Percentiles rank a stretch among this genome's conserved stretches.
Conservation (phyloP, 2,329 filamentous ascomycete genomes). For the Neonectria magnoliae region DNA sequence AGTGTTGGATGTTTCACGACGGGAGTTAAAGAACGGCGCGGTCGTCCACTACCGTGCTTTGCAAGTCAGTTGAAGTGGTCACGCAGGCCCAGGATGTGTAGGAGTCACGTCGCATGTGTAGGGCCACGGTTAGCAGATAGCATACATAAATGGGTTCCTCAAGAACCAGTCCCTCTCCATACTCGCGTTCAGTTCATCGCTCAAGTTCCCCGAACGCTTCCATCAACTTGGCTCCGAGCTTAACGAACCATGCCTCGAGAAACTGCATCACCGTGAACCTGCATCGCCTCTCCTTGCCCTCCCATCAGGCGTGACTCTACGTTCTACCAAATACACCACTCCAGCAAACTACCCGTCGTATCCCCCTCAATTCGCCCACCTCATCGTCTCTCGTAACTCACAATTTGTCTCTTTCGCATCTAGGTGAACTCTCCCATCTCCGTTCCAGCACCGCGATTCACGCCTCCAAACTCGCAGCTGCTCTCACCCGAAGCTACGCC, state of each 20-base stretch:
- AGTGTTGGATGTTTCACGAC: no score
- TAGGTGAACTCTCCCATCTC: not conserved
- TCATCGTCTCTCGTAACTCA: not conserved
- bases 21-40: no score
- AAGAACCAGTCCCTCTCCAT: no score
- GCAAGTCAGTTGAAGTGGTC: no score
- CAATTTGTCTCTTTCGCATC: not conserved
- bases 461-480: slow-evolving; percentile 18
- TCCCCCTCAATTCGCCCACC: not conserved
- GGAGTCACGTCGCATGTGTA: no score
- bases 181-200: no score
- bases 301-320: not conserved
- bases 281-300: not conserved
- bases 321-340: not conserved
- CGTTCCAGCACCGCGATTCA: not conserved
- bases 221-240: not conserved
- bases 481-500: slow-evolving; percentile 50
- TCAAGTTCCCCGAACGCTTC: not conserved
- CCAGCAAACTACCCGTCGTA: not conserved
- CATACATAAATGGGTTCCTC: no score
- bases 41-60: no score
- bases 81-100: no score
- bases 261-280: not conserved
- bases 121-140: no score
- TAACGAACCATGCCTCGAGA: not conserved